These are phyloP conservation scores for Microstegium vimineum DNA, from an alignment of 176 grass and related monocot genomes.

Conservation along the genomic window DNA sequence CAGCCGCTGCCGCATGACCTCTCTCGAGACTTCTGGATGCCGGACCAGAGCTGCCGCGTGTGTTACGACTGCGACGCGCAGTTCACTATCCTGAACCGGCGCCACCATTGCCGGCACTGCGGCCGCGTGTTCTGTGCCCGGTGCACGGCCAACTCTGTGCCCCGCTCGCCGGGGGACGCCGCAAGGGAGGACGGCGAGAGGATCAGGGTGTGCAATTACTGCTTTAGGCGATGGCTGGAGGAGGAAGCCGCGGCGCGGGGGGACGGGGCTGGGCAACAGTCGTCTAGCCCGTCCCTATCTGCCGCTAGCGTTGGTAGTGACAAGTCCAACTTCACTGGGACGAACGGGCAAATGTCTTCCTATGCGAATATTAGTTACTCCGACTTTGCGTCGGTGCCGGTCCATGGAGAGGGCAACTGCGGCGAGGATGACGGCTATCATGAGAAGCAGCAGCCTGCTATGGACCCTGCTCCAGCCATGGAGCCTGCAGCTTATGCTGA, in stretches of 20 bases:
- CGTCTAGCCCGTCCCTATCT: slow-evolving; percentile 43
- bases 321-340: slow-evolving; percentile 54
- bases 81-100: slow-evolving; percentile 86
- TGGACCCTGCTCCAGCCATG: slow-evolving; percentile 18
- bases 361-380: slow-evolving; percentile 38
- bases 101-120: slow-evolving; percentile 91
- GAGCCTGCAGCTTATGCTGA: slow-evolving; percentile 28
- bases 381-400: slow-evolving; percentile 24
- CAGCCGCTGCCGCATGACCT: slow-evolving; percentile 43
- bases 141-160: slow-evolving; percentile 76
- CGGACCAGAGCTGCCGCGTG: slow-evolving; percentile 89
- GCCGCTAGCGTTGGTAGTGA: slow-evolving; percentile 55
- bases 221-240: slow-evolving; percentile 67
- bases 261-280: slow-evolving; percentile 12
- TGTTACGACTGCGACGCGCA: slow-evolving; percentile 96
- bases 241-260: slow-evolving; percentile 26
- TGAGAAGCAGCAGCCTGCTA: slow-evolving; percentile 48
- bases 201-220: slow-evolving; percentile 89
- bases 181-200: slow-evolving; percentile 59
- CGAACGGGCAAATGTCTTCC: slow-evolving; percentile 44
- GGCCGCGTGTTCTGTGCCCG: slow-evolving; percentile 93
- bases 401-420: slow-evolving; percentile 16
- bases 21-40: slow-evolving; percentile 94
- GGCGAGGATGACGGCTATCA: slow-evolving; percentile 19
- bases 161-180: slow-evolving; percentile 35